These are phyloP conservation scores for Solanum bukasovii DNA, from an alignment of 257 asterid genomes.

Conservation along the genomic window DNA sequence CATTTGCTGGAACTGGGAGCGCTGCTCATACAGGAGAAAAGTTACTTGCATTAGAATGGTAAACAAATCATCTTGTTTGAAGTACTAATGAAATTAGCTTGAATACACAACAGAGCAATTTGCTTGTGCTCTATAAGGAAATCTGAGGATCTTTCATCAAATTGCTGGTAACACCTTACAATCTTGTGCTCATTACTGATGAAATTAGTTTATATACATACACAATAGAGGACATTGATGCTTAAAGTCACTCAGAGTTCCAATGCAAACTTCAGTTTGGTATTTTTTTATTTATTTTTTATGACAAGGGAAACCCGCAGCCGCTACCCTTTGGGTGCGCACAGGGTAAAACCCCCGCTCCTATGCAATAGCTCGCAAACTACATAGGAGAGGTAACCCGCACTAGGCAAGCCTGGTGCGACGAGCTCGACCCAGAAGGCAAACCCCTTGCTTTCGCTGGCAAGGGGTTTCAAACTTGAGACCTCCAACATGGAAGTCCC, in stretches of 20 bases:
- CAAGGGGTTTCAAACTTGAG: no score
- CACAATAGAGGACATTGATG: not conserved
- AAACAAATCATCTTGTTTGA: not conserved
- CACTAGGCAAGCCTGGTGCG: no score
- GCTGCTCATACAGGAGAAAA: conserved; percentile 26
- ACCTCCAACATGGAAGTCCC: no score
- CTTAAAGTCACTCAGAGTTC: not conserved
- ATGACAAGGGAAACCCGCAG: no score
- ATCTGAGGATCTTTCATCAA: not conserved
- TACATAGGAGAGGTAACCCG: no score
- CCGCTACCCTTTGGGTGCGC: no score
- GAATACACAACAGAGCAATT: not conserved
- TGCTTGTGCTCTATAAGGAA: not conserved
- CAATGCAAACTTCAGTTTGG: not conserved
- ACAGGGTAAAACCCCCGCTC: no score
- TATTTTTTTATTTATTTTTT: no score
- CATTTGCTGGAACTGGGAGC: conserved; percentile 39
- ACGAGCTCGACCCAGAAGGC: no score
- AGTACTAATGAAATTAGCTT: not conserved
- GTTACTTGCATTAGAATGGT: not conserved
- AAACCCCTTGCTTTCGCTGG: no score
- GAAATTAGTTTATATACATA: not conserved
- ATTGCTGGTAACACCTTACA: not conserved
- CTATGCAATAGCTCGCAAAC: no score
- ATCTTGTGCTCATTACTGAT: not conserved